Base-by-base conservation (phyloP, 495 filamentous ascomycete species). In the Collariella sp. region DNA sequence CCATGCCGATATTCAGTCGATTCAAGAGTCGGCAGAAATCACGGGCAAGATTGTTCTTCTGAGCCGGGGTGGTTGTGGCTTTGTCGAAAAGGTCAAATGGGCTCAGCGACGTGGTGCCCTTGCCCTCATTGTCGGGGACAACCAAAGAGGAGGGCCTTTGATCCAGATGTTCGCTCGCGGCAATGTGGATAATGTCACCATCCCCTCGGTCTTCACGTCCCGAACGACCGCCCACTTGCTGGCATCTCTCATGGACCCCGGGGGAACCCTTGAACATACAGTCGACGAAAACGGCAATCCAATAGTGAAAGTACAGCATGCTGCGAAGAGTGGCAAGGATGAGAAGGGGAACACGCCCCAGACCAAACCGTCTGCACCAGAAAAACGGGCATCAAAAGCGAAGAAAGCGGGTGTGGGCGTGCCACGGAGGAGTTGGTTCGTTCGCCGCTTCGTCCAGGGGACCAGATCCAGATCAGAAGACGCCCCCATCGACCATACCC, bases 81-180 rank as follows among this genome's bases (percentile, higher is more conserved):
- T 98, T 67, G 70, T 96, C 36, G 91, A 97, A 62, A 99, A 99
- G 68, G 89, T 90, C 52, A 90, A 91, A 65, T 99, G 93, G 93
- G 87, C 85, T 5, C 93, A 99, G 68, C 78, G 90, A 42, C 80
- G 93, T 58, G 93, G 93, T 9, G 93, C 84, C 10, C 76, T 88
- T 46, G 91, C 89, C 20, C 70, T 99, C 55, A 93, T 99, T 62
- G 91, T 99, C 7, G 93, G 93, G 18, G 93, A 99, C 66, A 85
- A 96, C 68, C 85, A 86, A 43, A 83, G 85, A 50, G 88, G 91
- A 34, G 91, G 89, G 11, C 72, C 78, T n/a, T 67, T 99, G 54
- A 84, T 99, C 36, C 93, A 91, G 52, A 99, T 99, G 93, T 97
- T 95, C 68, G 94, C 93, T 9, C 77, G 84, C 45, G 93, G 91